A percentile compares a stretch with the other conserved stretches of the same genome.
These are phyloP conservation scores for Coemansia sp. DNA, from an alignment of 371 early-diverging fungal genomes.

Conservation along the genomic window DNA sequence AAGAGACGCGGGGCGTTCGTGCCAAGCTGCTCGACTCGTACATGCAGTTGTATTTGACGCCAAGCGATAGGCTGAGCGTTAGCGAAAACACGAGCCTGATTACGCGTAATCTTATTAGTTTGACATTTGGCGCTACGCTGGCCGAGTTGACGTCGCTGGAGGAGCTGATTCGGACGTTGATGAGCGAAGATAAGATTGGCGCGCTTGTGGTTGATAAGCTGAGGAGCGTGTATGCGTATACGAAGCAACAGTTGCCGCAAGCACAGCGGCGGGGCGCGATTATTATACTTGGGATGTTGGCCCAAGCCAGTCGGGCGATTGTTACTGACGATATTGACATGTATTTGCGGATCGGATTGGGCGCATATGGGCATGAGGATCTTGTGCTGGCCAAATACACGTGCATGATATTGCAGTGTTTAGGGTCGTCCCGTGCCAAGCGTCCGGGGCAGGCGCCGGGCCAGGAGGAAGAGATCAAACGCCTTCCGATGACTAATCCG, in stretches of 20 bases:
- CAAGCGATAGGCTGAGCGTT: slow-evolving; percentile 56
- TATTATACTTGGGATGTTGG: slow-evolving; percentile 88
- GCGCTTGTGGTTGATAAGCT: slow-evolving; percentile 73
- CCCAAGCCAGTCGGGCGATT: slow-evolving; percentile 74
- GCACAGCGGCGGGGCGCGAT: slow-evolving; percentile 86
- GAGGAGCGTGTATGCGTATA: slow-evolving; percentile 81
- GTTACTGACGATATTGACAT: slow-evolving; percentile 79
- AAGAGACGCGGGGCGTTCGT: slow-evolving; percentile 80
- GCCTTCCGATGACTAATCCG: slow-evolving; percentile 71
- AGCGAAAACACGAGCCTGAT: slow-evolving; percentile 66
- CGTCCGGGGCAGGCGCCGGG: slow-evolving; percentile 15
- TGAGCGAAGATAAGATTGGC: slow-evolving; percentile 61
- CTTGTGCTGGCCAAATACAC: slow-evolving; percentile 80
- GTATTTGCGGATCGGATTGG: slow-evolving; percentile 81
- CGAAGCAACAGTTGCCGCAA: slow-evolving; percentile 63
- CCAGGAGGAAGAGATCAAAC: slow-evolving; percentile 59
- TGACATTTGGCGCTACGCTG: slow-evolving; percentile 80
- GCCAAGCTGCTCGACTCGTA: slow-evolving; percentile 78
- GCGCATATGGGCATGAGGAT: slow-evolving; percentile 74
- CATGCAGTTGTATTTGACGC: slow-evolving; percentile 73
- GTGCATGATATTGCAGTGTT: slow-evolving; percentile 83
- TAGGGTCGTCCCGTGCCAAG: slow-evolving; percentile 57
- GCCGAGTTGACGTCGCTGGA: slow-evolving; percentile 94
- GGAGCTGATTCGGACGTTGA: slow-evolving; percentile 75
- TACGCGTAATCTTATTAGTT: slow-evolving; percentile 71